Base-by-base conservation (phyloP, 2,329 filamentous ascomycete species). In the Eurotiales sp. region DNA sequence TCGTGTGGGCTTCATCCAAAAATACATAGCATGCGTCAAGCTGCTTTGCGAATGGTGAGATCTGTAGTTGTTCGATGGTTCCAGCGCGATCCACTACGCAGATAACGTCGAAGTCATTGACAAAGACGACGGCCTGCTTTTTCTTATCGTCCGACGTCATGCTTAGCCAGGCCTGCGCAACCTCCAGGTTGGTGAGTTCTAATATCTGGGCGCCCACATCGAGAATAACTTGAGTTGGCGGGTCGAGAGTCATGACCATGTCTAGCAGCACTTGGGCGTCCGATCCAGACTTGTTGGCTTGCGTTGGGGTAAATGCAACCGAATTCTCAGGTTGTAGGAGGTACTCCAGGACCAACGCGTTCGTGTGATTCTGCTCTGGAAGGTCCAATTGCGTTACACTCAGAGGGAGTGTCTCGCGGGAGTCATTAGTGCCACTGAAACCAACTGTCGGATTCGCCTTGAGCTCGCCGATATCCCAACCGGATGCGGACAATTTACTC, bases 201-300 rank as follows among this genome's bases (percentile, higher is more conserved):
- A 90, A 63, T 4, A 90, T 79, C 44, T 85, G 81, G 0, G 87
- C 86, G 0, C 87, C 86, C 0, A 87, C 85, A 56, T 90, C 86
- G 0, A 90, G 71, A 1, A 90, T 77, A 0, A 90, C 84, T 0
- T 77, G 74, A 0, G 79, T 71, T 0, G 67, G 61, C 0, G 70
- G 67, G 0, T 70, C 39, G 40, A 79, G 64, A 0, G 41, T 41
- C 0, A 69, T 61, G 0, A 86, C 69, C 3, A 73, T 62, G 0
- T 64, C 27, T 0, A 90, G 59, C 0, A 87, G 59, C 0, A 74
- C 73, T 4, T 60, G 56, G 2, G 29, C 7, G 4, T 30, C 23
- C 23, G 25, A 30, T 34, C 29, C n/a, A 10, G 40, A 12, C 23
- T 27, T 17, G 41, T 19, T 21, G 6, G 41, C 15, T 21, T n/a